Evolutionary conservation across 768 basidiomycete species (phyloP).

Genomic region (Termitomyces sp.): DNA sequence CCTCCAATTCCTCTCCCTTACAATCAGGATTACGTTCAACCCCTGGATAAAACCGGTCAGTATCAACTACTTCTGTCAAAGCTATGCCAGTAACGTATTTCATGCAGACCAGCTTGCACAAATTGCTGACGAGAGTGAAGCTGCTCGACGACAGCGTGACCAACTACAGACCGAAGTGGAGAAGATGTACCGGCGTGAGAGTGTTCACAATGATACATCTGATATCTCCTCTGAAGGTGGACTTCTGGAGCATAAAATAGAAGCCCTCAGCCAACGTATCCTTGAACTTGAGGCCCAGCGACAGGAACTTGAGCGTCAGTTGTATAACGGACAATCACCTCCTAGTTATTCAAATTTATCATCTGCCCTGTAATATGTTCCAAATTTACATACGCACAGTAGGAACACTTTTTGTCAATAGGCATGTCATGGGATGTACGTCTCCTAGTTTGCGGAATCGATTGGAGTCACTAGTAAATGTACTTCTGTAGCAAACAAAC

Average conservation of each 20-base stretch:
- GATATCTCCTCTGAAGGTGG: too few species aligned
- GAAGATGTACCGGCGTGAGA: neutral
- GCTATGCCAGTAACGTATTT: neutral
- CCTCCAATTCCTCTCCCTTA: neutral
- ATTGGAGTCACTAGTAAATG: too few species aligned
- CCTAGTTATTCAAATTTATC: neutral
- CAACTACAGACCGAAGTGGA: neutral
- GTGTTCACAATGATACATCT: neutral
- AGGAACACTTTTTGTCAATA: neutral
- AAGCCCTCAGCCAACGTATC: neutral
- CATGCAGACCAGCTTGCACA: neutral
- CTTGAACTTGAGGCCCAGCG: neutral
- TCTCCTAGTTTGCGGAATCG: too few species aligned
- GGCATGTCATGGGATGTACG: neutral
- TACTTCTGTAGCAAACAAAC: too few species aligned
- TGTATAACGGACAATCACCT: neutral
- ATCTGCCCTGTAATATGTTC: neutral
- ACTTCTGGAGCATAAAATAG: neutral
- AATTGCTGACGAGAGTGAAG: neutral
- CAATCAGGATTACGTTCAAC: neutral
- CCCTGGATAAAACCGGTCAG: neutral
- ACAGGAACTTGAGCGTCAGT: neutral
- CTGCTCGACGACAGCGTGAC: neutral
- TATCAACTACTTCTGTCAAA: neutral
- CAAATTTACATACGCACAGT: neutral